These are phyloP conservation scores for Barnettozyma sp. DNA, from an alignment of 805 yeast species.

Conservation along the genomic window DNA sequence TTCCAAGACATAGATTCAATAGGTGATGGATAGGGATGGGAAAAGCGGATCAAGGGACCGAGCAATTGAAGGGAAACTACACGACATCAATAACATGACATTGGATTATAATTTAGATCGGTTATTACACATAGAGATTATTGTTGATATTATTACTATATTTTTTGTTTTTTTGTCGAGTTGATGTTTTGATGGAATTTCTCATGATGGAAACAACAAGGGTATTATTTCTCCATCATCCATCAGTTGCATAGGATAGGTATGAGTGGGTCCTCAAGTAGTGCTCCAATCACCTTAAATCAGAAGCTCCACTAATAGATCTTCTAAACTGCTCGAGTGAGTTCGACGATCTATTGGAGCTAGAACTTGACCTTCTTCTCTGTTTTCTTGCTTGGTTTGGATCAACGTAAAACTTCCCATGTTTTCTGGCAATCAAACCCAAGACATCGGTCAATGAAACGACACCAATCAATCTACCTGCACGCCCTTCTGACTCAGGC, in stretches of 20 bases:
- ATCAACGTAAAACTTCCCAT: constrained; percentile 61
- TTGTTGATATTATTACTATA: no score
- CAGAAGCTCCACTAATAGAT: constrained; percentile 33
- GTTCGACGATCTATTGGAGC: constrained; percentile 24
- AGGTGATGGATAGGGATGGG: not conserved
- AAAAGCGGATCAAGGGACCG: not conserved
- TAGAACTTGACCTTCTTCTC: constrained; percentile 52
- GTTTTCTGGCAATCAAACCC: constrained; percentile 67
- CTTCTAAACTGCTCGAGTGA: constrained; percentile 38
- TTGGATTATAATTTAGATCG: no score
- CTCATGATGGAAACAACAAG: no score
- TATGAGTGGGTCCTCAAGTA: not conserved
- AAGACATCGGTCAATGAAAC: constrained; percentile 87
- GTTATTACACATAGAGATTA: no score
- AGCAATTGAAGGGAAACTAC: no score
- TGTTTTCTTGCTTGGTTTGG: constrained; percentile 86
- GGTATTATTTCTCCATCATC: no score
- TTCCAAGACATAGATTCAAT: not conserved
- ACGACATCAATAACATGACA: no score
- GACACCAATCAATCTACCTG: constrained; percentile 86
- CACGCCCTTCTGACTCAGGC: constrained; percentile 42
- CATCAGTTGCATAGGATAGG: no score
- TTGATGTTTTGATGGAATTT: no score
- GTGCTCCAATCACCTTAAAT: constrained; percentile 18
- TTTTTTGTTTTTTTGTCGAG: no score